Conservation (phyloP, 805 yeast genomes). For the Debaryomyces prosopidis region DNA sequence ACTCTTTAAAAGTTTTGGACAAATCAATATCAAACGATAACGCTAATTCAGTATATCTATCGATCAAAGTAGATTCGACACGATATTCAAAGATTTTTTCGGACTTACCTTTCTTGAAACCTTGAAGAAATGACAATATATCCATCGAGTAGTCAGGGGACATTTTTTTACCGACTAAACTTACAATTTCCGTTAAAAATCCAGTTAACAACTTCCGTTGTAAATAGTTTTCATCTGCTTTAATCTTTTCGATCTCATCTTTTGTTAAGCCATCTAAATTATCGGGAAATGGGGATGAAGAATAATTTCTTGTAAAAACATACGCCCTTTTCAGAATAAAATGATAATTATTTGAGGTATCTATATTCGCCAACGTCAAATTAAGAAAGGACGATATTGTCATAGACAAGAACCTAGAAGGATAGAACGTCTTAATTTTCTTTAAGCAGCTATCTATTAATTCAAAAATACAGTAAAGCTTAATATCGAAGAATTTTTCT, state of each 20-base stretch:
- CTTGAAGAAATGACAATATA: slow-evolving; percentile 22
- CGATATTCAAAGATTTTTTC: slow-evolving; percentile 5
- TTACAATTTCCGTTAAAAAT: slow-evolving; percentile 55
- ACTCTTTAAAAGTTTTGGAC: slow-evolving; percentile 35
- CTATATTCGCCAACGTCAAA: slow-evolving; percentile 43
- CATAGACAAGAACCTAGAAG: slow-evolving; percentile 77
- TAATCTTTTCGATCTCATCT: slow-evolving; percentile 38
- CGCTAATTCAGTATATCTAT: slow-evolving; percentile 42
- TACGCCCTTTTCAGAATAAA: slow-evolving; percentile 60
- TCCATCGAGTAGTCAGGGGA: slow-evolving; percentile 24
- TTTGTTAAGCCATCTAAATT: slow-evolving; percentile 40
- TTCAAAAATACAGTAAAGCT: slow-evolving; percentile 68
- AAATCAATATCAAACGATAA: slow-evolving; percentile 68
- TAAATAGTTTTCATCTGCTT: slow-evolving; percentile 57
- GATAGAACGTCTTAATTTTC: slow-evolving; percentile 67
- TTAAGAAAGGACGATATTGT: slow-evolving; percentile 60
- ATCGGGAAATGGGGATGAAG: slow-evolving; percentile 39
- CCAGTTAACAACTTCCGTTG: slow-evolving; percentile 68
- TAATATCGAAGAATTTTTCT: slow-evolving; percentile 47
- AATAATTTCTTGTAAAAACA: slow-evolving; percentile 54
- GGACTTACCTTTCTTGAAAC: slow-evolving; percentile 3
- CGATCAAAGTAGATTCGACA: slow-evolving; percentile 19
- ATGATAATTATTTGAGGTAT: slow-evolving; percentile 29
- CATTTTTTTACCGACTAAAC: slow-evolving; percentile 24
- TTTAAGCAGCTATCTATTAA: slow-evolving; percentile 58